These are phyloP conservation scores for Saprolegnia parasitica DNA, from an alignment of 352 stramenopile species.

Conservation along the genomic window DNA sequence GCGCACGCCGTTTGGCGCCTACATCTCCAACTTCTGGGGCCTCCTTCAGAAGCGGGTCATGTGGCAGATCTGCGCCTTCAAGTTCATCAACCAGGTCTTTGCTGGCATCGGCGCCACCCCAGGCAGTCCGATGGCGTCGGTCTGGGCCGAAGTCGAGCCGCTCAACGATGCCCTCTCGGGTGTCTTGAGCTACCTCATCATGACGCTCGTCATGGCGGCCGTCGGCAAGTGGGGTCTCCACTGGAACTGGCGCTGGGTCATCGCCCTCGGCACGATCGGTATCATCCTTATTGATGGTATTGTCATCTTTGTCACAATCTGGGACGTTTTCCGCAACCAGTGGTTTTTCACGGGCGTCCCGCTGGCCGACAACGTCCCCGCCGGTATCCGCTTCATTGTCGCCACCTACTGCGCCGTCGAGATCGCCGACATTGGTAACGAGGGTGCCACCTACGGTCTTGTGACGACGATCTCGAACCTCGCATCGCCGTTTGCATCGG, in stretches of 20 bases:
- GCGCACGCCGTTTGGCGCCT: conserved; percentile 34
- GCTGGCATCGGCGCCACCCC: conserved; percentile 55
- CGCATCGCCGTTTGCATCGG: conserved; percentile 20
- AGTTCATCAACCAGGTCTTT: conserved; percentile 60
- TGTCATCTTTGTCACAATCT: conserved; percentile 51
- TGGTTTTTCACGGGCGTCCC: conserved; percentile 60
- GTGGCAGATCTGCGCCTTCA: conserved; percentile 55
- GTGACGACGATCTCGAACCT: conserved; percentile 20
- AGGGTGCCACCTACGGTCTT: conserved; percentile 23
- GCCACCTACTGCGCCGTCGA: conserved; percentile 32
- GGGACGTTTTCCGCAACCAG: conserved; percentile 50
- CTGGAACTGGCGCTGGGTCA: conserved; percentile 57
- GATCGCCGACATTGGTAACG: conserved; percentile 28
- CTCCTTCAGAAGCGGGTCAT: conserved; percentile 55
- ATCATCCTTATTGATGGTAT: conserved; percentile 41
- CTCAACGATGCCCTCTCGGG: conserved; percentile 58
- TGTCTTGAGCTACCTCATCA: conserved; percentile 43
- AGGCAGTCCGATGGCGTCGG: conserved; percentile 49
- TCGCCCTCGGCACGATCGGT: conserved; percentile 38
- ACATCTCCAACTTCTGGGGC: conserved; percentile 46
- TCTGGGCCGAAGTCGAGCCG: conserved; percentile 53
- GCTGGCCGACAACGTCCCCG: conserved; percentile 39
- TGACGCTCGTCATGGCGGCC: conserved; percentile 40
- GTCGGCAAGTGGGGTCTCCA: conserved; percentile 42
- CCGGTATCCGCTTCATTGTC: conserved; percentile 33